Conservation (phyloP, 441 rosid species). For the Brassica balearica region DNA sequence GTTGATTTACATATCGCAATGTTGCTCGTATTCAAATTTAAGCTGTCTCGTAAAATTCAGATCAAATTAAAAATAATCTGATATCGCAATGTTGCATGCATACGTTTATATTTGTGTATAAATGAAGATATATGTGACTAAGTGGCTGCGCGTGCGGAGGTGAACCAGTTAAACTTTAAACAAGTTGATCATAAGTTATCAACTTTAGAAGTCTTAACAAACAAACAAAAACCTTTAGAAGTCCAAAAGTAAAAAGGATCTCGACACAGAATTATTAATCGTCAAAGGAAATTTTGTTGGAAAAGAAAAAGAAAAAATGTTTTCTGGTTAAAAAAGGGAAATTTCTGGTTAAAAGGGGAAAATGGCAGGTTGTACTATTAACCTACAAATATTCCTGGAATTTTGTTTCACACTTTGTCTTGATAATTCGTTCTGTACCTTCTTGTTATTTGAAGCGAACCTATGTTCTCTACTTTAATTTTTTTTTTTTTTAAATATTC, state of each 20-base stretch:
- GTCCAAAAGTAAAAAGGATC: slow-evolving; percentile 20
- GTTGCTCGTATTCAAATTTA: neutral
- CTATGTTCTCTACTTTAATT: neutral
- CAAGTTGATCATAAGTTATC: slow-evolving; percentile 39
- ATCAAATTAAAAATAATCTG: neutral
- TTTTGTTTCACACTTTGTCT: neutral
- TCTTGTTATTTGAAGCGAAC: neutral
- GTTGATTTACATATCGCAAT: neutral
- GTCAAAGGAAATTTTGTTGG: slow-evolving; percentile 22
- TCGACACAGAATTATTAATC: slow-evolving; percentile 14
- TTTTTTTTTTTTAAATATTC: no score
- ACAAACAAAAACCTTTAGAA: neutral
- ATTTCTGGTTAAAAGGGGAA: slow-evolving; percentile 16
- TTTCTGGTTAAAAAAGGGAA: neutral
- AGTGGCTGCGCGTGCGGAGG: slow-evolving; percentile 46
- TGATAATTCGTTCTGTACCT: neutral
- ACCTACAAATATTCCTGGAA: slow-evolving; percentile 12
- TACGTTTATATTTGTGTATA: neutral
- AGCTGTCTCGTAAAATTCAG: neutral
- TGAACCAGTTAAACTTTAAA: slow-evolving; percentile 40
- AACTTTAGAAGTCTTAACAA: slow-evolving; percentile 5
- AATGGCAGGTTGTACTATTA: neutral
- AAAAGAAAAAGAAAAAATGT: neutral
- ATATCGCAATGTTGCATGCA: slow-evolving; percentile 26
- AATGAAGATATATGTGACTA: slow-evolving; percentile 14